phyloP scores from a whole-genome alignment of 192 early-diverging fungal genomes.

The Obelidium mucronatum region DNA sequence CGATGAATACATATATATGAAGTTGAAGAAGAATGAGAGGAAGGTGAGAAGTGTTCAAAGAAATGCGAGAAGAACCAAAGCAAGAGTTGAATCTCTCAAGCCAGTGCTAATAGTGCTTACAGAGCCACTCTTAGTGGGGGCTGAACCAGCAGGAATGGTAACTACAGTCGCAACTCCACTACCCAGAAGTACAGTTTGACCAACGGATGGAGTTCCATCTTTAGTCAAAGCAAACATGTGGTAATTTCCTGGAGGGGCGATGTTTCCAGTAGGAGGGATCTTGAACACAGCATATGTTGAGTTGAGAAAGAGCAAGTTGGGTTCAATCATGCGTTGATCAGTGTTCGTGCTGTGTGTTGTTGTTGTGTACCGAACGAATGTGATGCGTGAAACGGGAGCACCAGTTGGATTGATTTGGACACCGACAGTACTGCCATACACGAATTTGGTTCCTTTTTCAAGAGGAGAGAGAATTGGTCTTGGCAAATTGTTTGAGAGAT shows the following conservation, averaged over 20 bases:
- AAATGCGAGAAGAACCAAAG: neutral
- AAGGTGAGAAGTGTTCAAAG: neutral
- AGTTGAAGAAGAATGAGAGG: neutral
- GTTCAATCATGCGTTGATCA: constrained; percentile 52
- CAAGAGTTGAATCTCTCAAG: neutral
- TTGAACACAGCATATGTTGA: constrained; percentile 25
- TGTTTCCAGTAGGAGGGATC: constrained; percentile 33
- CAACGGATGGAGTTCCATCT: constrained; percentile 41
- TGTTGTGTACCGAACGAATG: constrained; percentile 44
- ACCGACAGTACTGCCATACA: constrained; percentile 34
- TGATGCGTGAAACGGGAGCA: constrained; percentile 23
- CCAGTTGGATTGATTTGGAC: constrained; percentile 28
- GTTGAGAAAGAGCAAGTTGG: constrained; percentile 18
- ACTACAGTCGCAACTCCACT: constrained; percentile 2
- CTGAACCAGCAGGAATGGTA: neutral
- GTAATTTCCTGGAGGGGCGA: constrained; percentile 51
- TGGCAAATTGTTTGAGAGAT: neutral
- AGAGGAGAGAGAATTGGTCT: constrained; percentile 9
- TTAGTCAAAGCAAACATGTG: constrained; percentile 48
- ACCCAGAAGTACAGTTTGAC: constrained; percentile 18
- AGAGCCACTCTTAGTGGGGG: neutral
- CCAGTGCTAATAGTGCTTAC: neutral
- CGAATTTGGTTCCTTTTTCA: constrained; percentile 28
- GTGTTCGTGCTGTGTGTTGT: constrained; percentile 54
- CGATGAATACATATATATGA: neutral